Base-by-base conservation (phyloP, 2,329 filamentous ascomycete genomes). In the Cadophora sp. region DNA sequence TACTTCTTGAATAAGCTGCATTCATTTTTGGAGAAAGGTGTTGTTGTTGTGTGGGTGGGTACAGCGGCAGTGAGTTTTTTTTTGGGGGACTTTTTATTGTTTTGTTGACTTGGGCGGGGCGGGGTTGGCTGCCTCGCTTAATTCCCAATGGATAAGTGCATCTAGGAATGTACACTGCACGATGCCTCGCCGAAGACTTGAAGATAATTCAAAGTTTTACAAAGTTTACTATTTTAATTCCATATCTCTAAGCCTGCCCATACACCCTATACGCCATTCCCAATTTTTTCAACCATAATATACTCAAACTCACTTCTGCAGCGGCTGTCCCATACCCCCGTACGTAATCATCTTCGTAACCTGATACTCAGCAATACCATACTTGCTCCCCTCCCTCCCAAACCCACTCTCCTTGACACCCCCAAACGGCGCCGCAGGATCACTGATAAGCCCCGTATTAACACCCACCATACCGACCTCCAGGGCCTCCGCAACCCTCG, bases 381-480 rank as follows among this genome's bases (percentile, higher is more conserved):
- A 84, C 74, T 85, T 83, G 18, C 84, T 84, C 20, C 85, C 78
- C 75, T 87, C 85, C 43, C 84, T 74, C 41, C 85, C 85, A 73
- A 86, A 86, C 1, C 85, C 85, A 71, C 78, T 81, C 76, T 85
- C 83, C 78, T 87, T 87, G 4, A 87, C 83, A 48, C 85, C 85
- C 51, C 85, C 85, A 73, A 87, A 87, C 1, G 85, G 85, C 50
- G 85, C 79, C 45, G 83, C 84, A 70, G 81, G 78, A 74, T 86
- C 84, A 72, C 83, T 85, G 61, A 86, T 85, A 63, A 86, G 61
- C 1, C 92, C 92, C 0, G 91, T 94, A 79, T 95, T 95, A 68
- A 94, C 88, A 64, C 92, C 93, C 0, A 96, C 87, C 93, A 96
- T 96, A 62, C 93, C 93, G 0, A 95, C 91, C 77, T 96, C 91